Conservation (phyloP, 129 eudicot species). For the Lactuca sativa region DNA sequence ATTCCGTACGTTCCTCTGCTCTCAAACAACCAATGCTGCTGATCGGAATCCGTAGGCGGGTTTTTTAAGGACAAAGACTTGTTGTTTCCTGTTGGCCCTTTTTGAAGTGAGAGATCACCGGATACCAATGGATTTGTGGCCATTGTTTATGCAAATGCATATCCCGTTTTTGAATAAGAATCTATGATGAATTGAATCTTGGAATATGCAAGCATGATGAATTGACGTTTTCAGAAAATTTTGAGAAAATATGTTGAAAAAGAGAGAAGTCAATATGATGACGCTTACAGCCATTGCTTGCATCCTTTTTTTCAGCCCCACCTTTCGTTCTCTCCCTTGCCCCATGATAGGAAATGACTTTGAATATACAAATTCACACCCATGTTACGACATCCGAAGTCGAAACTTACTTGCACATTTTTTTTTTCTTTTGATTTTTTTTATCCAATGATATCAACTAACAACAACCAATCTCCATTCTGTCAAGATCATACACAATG, state of each 20-base stretch:
- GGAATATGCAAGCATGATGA: slow-evolving; percentile 14
- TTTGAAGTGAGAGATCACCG: neutral
- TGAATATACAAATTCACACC: neutral
- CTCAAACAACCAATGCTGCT: slow-evolving; percentile 84
- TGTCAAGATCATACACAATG: neutral
- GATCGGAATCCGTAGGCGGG: slow-evolving; percentile 75
- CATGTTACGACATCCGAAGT: neutral
- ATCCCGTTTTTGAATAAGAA: neutral
- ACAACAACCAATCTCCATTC: neutral
- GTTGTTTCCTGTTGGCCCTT: slow-evolving; percentile 34
- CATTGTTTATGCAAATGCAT: slow-evolving; percentile 12
- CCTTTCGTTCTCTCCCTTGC: neutral
- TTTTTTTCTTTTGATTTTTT: no score
- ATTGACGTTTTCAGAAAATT: slow-evolving; percentile 30
- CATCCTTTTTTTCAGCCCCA: slow-evolving; percentile 9
- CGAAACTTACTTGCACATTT: neutral
- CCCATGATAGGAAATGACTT: neutral
- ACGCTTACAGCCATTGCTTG: slow-evolving; percentile 5
- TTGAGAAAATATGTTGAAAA: slow-evolving; percentile 42
- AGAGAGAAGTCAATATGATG: neutral
- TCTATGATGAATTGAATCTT: neutral
- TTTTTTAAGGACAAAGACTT: slow-evolving; percentile 64
- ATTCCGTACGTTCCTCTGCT: slow-evolving; percentile 93
- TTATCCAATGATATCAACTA: neutral
- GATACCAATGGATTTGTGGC: neutral